Evolutionary conservation across 139 green algal species (phyloP).

Genomic region (Raphidocelis subcapitata): DNA sequence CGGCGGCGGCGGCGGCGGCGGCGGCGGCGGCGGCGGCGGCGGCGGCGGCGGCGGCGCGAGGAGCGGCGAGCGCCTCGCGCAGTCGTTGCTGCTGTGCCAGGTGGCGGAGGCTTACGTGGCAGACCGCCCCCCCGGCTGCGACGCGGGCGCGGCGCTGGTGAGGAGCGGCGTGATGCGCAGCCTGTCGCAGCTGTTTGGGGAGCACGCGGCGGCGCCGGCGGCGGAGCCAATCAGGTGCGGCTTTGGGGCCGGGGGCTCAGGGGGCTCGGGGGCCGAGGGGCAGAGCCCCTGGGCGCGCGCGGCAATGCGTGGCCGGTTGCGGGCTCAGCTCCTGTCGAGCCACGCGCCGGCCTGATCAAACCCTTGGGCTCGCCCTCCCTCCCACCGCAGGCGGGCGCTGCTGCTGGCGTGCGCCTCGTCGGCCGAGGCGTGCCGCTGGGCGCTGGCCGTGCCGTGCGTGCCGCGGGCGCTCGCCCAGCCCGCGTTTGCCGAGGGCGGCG

Average conservation of each 20-base stretch:
- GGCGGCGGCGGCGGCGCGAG: constrained; percentile 2
- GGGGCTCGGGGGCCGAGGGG: neutral
- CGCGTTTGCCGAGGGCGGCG: neutral
- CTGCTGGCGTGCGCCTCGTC: constrained; percentile 31
- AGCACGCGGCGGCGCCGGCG: neutral
- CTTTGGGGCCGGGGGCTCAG: neutral
- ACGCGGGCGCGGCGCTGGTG: constrained; percentile 28
- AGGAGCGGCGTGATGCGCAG: constrained; percentile 24
- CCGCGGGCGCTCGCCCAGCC: constrained; percentile 13
- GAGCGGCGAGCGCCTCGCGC: constrained; percentile 21
- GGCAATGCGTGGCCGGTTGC: neutral
- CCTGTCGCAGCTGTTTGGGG: constrained; percentile 25
- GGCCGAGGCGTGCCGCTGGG: constrained; percentile 22
- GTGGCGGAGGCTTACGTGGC: constrained; percentile 33
- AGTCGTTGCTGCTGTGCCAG: constrained; percentile 30
- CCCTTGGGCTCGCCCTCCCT: neutral
- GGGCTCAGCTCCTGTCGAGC: neutral
- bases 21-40: constrained; percentile 18
- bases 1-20: neutral
- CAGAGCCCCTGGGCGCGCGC: neutral
- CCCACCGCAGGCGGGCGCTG: constrained; percentile 21
- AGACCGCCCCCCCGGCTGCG: constrained; percentile 20
- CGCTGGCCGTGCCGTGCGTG: constrained; percentile 36
- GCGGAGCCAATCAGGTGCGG: constrained; percentile 33
- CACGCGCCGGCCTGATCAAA: neutral